Base-by-base conservation (phyloP, 2,329 filamentous ascomycete genomes). In the Microsporum audouinii region DNA sequence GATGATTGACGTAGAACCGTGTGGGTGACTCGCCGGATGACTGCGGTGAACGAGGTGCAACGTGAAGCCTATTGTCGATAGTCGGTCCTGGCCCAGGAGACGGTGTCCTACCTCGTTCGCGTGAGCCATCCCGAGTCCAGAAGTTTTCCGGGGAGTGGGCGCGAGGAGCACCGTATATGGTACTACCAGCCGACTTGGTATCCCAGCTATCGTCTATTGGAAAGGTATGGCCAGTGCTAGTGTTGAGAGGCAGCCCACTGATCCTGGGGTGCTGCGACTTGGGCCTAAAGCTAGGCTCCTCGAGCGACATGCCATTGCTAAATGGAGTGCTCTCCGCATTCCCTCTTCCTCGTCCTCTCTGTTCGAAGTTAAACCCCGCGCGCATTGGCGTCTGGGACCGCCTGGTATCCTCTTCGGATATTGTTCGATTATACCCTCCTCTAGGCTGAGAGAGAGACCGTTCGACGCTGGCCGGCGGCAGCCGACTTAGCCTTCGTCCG, bases 401-500 rank as follows among this genome's bases (percentile, higher is more conserved):
- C 43, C 74, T 69, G 34, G 72, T 69, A 68, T 75, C 66, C 66
- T 88, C 87, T 59, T 84, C 79, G 45, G 86, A 90, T 67, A 87
- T 75, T 60, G 87, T 88, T 45, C 90, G 86, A 71, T 91, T 91
- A 74, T 89, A 95, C 17, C 87, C 88, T 2, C 89, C 88, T 64
- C 90, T 84, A 65, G 84, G 85, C 70, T 88, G 87, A 71, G 74
- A 89, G 62, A 96, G 79, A 59, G 92, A 91, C 68, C 90, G 90
- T 63, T 88, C 87, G 41, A 90, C 87, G 23, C 89, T 89, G 62
- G 91, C 79, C 5, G 91, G 90, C 2, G 91, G 89, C 49, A 97
- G 77, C 47, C 92, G 84, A 75, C 91, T 96, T 75, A 96, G 83
- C 62, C 91, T 84, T 65, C 86, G 84, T 57, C 89, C 91, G 64